Evolutionary conservation across 164 flowering plant genomes (phyloP), one percentile per base, ranked within the genome.

Genomic region (Dillenia suffruticosa): DNA sequence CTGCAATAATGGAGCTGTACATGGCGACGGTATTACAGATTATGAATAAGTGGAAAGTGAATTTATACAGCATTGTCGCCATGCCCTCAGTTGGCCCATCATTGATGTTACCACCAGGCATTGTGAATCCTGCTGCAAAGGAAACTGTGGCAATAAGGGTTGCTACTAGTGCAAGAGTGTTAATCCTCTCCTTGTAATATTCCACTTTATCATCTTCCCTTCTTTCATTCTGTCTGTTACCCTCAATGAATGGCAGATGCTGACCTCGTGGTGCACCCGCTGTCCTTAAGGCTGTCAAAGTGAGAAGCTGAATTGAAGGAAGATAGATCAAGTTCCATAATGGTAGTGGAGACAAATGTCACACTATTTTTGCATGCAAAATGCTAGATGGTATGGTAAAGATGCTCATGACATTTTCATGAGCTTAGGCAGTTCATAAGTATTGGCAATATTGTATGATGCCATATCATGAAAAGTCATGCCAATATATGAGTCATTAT

Each of bases 61-160:
- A 10, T 9, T 59, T 54, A 8, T 45, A 26, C 0, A 46, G 22
- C 26, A 70, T 40, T 9, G 24, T 17, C 43, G 64, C 68, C 64
- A 54, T 54, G 57, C 72, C 68, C 11, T 43, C 24, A 26, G 61
- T 8, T 17, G 56, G 65, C 3, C 40, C 61, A 24, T 51, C 46
- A 17, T 57, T 43, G 15, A 45, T 9, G 56, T 56, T 56, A 9
- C 69, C 73, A 2, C 73, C 74, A 5, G 77, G 74, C 58, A 70
- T 49, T 13, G 71, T 70, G 52, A 74, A 70, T 40, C 77, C 77
- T 9, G 65, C 62, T 4, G 73, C 62, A 14, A 64, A 70, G 58
- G 69, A 49, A 8, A 64, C 58, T 2, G 76, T 73, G 6, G 67
- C 64, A 9, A 65, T 54, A 0, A 73, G 72, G 1, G 70, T 65